Evolutionary conservation across 2,329 filamentous ascomycete genomes (phyloP), one percentile per base, ranked within the genome.

Genomic region (Aspergillus sclerotialis): DNA sequence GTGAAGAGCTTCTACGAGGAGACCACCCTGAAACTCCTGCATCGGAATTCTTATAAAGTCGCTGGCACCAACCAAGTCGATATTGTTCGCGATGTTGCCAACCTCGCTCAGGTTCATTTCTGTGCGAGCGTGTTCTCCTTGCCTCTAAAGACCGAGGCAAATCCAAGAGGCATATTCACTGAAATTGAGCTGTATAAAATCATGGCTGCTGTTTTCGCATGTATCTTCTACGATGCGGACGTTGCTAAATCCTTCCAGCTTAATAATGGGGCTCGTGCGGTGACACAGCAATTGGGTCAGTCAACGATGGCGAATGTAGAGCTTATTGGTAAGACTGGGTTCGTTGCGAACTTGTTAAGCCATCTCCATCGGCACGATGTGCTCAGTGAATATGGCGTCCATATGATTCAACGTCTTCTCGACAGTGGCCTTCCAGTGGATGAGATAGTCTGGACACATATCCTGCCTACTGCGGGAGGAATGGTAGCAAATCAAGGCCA

Each of bases 401-500:
- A 75, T 44, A 70, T 78, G 62, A 72, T 78, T 40, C 54, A 70
- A 35, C 66, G 69, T 9, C 59, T 78, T 7, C 59, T 74, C 12
- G 63, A 65, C 25, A 64, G 61, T 6, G 63, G 66, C 6, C 59
- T 67, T 36, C 59, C 65, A 2, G 53, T 67, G 5, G 57, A 71
- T 16, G 64, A 73, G 13, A 61, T 77, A 16, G 72, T 76, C 18
- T 75, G 70, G 68, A 69, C 69, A 26, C 69, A 77, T 35, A 69
- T 78, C 35, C 63, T 79, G 27, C 73, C 73, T 19, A 76, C 74
- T 1, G 72, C 72, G 1, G 72, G 70, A 16, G 70, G 70, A 24
- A 70, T 73, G 58, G 70, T 75, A 3, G 62, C 69, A 3, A 76
- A 75, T 37, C 74, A 78, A 46, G 72, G 69, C 6, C 72, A 76